Evolutionary conservation across 2,329 filamentous ascomycete genomes (phyloP).

Genomic region (Claviceps cyperi): DNA sequence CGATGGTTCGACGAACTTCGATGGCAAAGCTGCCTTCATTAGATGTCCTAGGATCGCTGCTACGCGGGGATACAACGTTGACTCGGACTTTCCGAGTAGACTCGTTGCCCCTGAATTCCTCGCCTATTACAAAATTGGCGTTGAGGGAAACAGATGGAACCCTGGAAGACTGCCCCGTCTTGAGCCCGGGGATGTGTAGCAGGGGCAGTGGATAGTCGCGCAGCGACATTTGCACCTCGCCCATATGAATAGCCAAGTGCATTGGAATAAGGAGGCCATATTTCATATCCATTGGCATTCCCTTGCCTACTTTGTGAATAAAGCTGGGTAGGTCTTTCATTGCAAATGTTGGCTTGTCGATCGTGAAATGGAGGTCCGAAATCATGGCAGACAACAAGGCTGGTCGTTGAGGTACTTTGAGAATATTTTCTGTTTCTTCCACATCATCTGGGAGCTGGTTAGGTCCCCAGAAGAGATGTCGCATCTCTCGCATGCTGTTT

Average conservation of each 20-base stretch:
- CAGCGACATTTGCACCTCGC: conserved; percentile 72
- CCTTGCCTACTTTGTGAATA: conserved; percentile 82
- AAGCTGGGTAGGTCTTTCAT: conserved; percentile 70
- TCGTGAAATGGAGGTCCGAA: conserved; percentile 66
- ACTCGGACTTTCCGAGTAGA: conserved; percentile 71
- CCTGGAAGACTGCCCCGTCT: conserved; percentile 62
- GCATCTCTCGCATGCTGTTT: conserved; percentile 62
- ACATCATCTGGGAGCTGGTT: conserved; percentile 70
- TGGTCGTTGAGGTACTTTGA: conserved; percentile 73
- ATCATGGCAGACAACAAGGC: conserved; percentile 69
- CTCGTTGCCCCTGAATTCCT: conserved; percentile 72
- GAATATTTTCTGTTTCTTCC: conserved; percentile 69
- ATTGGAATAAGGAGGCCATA: conserved; percentile 84
- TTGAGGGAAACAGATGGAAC: conserved; percentile 70
- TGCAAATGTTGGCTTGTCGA: conserved; percentile 91
- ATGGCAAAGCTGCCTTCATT: conserved; percentile 59
- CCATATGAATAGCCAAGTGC: conserved; percentile 78
- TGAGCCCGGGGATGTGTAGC: conserved; percentile 75
- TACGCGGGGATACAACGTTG: conserved; percentile 61
- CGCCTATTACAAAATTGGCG: conserved; percentile 88
- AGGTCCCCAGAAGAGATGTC: conserved; percentile 66
- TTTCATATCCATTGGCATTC: conserved; percentile 81
- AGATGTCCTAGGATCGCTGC: conserved; percentile 37
- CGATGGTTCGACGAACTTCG: conserved; percentile 78
- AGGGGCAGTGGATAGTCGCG: conserved; percentile 90